Conservation (phyloP, 345 rosid genomes). For the Conringia planisiliqua region DNA sequence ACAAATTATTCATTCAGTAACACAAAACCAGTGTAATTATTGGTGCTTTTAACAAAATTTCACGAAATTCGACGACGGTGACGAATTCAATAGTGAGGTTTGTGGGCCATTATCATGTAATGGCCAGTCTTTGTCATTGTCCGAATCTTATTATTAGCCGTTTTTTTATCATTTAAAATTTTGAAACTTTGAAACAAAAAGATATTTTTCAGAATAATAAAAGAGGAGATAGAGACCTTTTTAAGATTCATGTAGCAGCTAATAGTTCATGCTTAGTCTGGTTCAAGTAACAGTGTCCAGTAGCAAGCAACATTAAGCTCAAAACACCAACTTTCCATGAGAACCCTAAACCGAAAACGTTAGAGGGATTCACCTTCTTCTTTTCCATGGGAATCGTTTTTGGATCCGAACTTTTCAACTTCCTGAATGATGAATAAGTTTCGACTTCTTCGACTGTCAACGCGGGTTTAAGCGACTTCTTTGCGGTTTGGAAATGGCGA, state of each 20-base stretch:
- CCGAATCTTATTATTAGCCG: slow-evolving; percentile 18
- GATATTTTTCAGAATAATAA: not conserved
- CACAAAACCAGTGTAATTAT: slow-evolving; percentile 1
- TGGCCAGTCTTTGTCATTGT: slow-evolving; percentile 23
- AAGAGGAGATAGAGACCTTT: not conserved
- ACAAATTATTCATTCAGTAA: not conserved
- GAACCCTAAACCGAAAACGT: slow-evolving; percentile 8
- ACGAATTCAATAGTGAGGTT: not conserved
- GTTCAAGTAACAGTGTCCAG: slow-evolving; percentile 39
- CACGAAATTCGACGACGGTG: slow-evolving; percentile 8
- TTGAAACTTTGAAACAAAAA: not conserved
- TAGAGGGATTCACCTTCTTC: slow-evolving; percentile 20
- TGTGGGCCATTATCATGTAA: slow-evolving; percentile 11
- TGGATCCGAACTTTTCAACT: slow-evolving; percentile 4
- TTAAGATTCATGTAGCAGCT: slow-evolving; percentile 28
- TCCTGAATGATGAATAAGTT: slow-evolving; percentile 58
- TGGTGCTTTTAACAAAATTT: not conserved
- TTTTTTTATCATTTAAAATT: slow-evolving; percentile 18
- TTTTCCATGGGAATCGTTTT: not conserved
- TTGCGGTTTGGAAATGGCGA: slow-evolving; percentile 63
- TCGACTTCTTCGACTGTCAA: slow-evolving; percentile 58
- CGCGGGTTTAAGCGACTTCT: slow-evolving; percentile 69
- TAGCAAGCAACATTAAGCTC: slow-evolving; percentile 36
- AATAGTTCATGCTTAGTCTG: slow-evolving; percentile 18
- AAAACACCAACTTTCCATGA: slow-evolving; percentile 34